phyloP scores from a whole-genome alignment of 768 basidiomycete genomes.

The Amanita inopinata region DNA sequence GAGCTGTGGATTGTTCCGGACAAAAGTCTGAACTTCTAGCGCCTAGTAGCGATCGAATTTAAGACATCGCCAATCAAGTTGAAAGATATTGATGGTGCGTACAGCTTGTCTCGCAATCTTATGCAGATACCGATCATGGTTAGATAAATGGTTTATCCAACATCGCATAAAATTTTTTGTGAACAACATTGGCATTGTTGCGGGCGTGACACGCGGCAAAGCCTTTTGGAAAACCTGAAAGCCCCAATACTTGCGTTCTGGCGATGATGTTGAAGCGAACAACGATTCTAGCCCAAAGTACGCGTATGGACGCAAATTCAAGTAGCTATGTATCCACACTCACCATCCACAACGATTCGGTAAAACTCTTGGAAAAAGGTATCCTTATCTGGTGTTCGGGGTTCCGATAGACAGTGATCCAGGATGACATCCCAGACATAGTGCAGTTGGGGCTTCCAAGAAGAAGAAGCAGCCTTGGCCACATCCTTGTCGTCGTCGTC shows the following conservation, averaged over 20 bases:
- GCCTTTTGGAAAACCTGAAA: constrained; percentile 85
- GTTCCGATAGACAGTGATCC: constrained; percentile 55
- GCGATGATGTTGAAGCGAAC: constrained; percentile 74
- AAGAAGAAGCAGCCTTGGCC: constrained; percentile 39
- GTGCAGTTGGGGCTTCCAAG: constrained; percentile 88
- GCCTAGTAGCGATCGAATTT: constrained; percentile 34
- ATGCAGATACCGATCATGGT: constrained; percentile 80
- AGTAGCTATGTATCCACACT: constrained; percentile 15
- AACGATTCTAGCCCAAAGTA: constrained; percentile 56
- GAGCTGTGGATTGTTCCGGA: constrained; percentile 64
- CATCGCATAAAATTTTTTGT: constrained; percentile 93
- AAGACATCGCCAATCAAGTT: constrained; percentile 1
- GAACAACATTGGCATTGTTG: constrained; percentile 78
- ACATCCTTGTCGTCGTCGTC: constrained; percentile 42
- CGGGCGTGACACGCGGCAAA: constrained; percentile 51
- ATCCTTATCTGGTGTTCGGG: constrained; percentile 24
- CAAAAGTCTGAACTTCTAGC: constrained; percentile 63
- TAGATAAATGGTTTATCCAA: constrained; percentile 93
- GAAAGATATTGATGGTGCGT: constrained; percentile 15
- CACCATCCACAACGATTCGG: constrained; percentile 84
- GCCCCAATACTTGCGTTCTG: constrained; percentile 92
- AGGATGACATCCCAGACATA: constrained; percentile 86
- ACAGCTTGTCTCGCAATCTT: constrained; percentile 83
- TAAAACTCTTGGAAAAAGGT: constrained; percentile 87
- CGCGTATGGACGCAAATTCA: neutral